Base-by-base conservation (phyloP, 108 stramenopile species). In the Fistulifera pelliculosa region DNA sequence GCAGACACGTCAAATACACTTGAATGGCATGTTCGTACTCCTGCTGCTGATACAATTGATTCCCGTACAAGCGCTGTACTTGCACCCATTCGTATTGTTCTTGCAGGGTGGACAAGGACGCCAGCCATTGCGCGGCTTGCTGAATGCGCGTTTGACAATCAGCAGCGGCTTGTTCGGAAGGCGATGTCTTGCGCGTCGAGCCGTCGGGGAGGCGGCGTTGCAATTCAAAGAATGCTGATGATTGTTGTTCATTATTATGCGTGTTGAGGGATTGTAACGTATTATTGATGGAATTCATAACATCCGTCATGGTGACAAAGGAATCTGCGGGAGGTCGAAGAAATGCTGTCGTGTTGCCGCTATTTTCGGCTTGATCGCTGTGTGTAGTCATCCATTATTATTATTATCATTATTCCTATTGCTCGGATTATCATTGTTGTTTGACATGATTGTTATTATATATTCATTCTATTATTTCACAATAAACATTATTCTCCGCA, bases 11-110 rank as follows among this genome's bases (percentile, higher is more conserved):
- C 60, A 89, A 70, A 59, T 93, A 93, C 13, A 89, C 71, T 55
- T 93, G 87, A 76, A 93, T 89, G 15, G 91, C 91, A 13, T 75
- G 74, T 49, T 47, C 56, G 47, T 83, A 93, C 1, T 85, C 71
- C 15, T 76, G 68, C 1, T 48, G 19, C 1, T 57, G 49, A 64
- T 79, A 88, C 14, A 84, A 64, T 40, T 47, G 31, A 66, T 93
- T 93, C 17, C 86, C 90, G 17, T 61, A 54, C 14, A 41, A 42
- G 41, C 85, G 73, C 60, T 87, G 85, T 38, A 56, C 26, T 26
- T 74, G 44, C 6, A 83, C 76, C 90, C 90, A 91, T 42, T 72
- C 61, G 1, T 65, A 41, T 48, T 77, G 79, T 50, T 85, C 71
- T 23, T 44, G 40, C 0, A 63, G 41, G 2, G 57, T 49, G 16